Evolutionary conservation across 176 grass and related monocot genomes (phyloP).

Genomic region (Poa pratensis): DNA sequence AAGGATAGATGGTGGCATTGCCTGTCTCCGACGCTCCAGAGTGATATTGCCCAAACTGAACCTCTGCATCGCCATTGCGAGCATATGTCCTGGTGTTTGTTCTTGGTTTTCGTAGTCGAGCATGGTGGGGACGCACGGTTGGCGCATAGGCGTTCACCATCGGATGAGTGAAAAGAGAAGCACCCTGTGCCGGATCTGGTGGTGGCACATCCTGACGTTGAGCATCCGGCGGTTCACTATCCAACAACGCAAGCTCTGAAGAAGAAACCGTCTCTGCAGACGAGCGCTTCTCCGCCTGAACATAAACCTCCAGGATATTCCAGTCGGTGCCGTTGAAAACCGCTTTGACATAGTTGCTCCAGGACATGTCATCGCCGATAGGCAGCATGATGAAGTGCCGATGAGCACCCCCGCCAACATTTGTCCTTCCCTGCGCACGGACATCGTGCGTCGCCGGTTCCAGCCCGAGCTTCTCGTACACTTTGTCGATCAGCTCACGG

Average conservation of each 20-base stretch:
- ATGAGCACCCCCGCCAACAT: slow-evolving; percentile 47
- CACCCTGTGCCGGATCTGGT: background rate
- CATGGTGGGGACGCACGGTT: background rate
- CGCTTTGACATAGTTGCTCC: slow-evolving; percentile 54
- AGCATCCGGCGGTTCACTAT: background rate
- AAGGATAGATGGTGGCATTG: slow-evolving; percentile 18
- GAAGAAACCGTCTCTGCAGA: slow-evolving; percentile 9
- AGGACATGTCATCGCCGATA: slow-evolving; percentile 24
- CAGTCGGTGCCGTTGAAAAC: slow-evolving; percentile 52
- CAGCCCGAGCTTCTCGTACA: slow-evolving; percentile 42
- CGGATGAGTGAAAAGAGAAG: background rate
- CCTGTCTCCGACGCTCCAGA: slow-evolving; percentile 16
- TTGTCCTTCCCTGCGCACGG: slow-evolving; percentile 22
- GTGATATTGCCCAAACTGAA: slow-evolving; percentile 28
- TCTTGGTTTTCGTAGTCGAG: slow-evolving; percentile 2
- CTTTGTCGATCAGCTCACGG: slow-evolving; percentile 27
- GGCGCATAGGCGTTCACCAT: background rate
- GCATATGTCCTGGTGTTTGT: slow-evolving; percentile 11
- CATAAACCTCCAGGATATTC: slow-evolving; percentile 53
- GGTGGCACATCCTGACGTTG: slow-evolving; percentile 15
- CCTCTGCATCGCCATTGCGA: slow-evolving; percentile 6
- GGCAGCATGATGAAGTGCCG: slow-evolving; percentile 49
- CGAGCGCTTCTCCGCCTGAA: slow-evolving; percentile 27
- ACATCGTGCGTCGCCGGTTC: background rate
- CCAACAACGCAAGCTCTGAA: slow-evolving; percentile 10